Conservation (phyloP, 1,139 yeast species). For the Candida sp. region DNA sequence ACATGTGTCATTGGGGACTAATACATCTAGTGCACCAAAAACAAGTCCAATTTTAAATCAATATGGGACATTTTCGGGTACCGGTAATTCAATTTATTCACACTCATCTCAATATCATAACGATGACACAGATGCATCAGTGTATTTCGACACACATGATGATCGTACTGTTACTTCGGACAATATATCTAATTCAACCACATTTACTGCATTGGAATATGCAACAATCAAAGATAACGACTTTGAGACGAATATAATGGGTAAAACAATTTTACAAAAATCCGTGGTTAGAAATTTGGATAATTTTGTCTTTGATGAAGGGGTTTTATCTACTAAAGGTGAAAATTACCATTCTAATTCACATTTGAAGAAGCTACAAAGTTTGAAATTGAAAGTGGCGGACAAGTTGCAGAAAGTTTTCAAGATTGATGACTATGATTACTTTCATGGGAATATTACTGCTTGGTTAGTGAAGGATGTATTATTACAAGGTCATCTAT, state of each 20-base stretch:
- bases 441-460: slow-evolving; percentile 55
- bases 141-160: background rate
- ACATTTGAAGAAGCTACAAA: slow-evolving; percentile 1
- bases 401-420: slow-evolving; percentile 35
- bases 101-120: background rate
- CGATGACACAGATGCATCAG: background rate
- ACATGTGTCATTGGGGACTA: background rate
- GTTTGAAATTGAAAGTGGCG: slow-evolving; percentile 29
- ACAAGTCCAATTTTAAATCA: background rate
- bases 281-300: slow-evolving; percentile 34
- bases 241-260: background rate
- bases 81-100: background rate
- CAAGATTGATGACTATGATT: slow-evolving; percentile 45
- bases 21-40: background rate
- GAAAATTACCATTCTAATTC: background rate
- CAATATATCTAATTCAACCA: background rate
- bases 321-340: slow-evolving; percentile 7
- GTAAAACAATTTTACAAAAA: slow-evolving; percentile 17
- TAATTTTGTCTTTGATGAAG: slow-evolving; percentile 19
- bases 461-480: slow-evolving; percentile 86
- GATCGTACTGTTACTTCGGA: background rate
- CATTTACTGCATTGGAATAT: background rate
- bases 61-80: background rate
- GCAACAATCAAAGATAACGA: background rate
- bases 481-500: slow-evolving; percentile 79